phyloP scores from a whole-genome alignment of 768 basidiomycete genomes.

The Phylloporus sp. region DNA sequence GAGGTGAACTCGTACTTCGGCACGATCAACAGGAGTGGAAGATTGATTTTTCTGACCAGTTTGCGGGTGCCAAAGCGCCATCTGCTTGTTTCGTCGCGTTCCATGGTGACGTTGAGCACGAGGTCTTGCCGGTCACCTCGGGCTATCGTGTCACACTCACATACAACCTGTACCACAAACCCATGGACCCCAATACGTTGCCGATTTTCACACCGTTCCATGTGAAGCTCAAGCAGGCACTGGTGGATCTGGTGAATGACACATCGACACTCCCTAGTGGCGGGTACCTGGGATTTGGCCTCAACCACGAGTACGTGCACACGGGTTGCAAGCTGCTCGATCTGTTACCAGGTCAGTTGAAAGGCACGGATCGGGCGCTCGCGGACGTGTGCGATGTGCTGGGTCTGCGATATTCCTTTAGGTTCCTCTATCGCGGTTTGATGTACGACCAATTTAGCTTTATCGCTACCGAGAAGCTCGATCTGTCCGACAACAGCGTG shows the following conservation, averaged over 20 bases:
- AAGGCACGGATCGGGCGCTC: conserved; percentile 8
- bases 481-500: background rate
- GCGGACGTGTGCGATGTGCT: conserved; percentile 4
- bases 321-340: background rate
- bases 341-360: conserved; percentile 5
- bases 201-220: background rate
- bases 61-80: background rate
- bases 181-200: background rate
- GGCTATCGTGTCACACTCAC: conserved; percentile 44
- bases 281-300: conserved; percentile 10
- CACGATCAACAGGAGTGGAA: conserved; percentile 1
- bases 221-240: background rate
- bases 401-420: background rate
- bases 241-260: background rate
- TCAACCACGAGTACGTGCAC: conserved; percentile 11
- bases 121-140: conserved; percentile 36
- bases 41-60: background rate
- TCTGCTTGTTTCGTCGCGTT: conserved; percentile 37
- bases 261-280: conserved; percentile 1
- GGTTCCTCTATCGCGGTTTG: background rate
- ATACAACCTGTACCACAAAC: conserved; percentile 33
- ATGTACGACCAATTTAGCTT: background rate
- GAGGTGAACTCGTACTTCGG: conserved; percentile 8
- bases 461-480: background rate
- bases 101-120: conserved; percentile 40